Evolutionary conservation across 2,329 filamentous ascomycete species (phyloP), one percentile per base, ranked within the genome.

Genomic region (Fusarium sp.): DNA sequence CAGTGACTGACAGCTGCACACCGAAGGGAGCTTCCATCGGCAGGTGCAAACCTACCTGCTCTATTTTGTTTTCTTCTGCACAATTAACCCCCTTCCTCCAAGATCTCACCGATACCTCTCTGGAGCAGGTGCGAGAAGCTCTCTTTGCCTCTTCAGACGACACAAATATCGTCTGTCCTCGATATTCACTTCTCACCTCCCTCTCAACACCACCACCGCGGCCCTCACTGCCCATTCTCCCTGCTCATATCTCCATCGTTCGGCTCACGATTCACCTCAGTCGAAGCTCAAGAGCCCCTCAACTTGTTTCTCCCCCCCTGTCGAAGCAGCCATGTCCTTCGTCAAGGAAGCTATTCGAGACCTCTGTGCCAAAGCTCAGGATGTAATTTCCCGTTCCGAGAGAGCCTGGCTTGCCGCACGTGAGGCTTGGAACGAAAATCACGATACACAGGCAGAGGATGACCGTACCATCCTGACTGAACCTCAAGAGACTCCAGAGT

Each of bases 361-460:
- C 27, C 48, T 71, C 4, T 61, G 23, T 23, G 7, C 20, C 20
- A 59, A 30, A 30, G 37, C 34, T 1, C 66, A 45, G 8, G 20
- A 37, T 39, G 18, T 70, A 1, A 16, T 70, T 2, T 11, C 20
- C 4, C 43, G 34, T 9, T 34, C 39, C 1, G 54, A 66, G 8
- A 52, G 50, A 30, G 37, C 57, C 13, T 71, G 35, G 52, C 5
- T 25, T 27, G 43, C 69, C 8, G 68, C 60, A 2, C n/a, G 56
- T 9, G 39, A 65, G n/a, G 67, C 57, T 2, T 71, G 67, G 69
- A 70, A 59, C 6, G 52, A 67, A 7, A 50, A 43, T 1, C 7
- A n/a, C 30, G 35, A 23, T 43, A 18, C 6, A 5, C 50, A 59
- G 37, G 34, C 6, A 32, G 41, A 30, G 23, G 23, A 6, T 20